phyloP scores from a whole-genome alignment of 768 basidiomycete species.

The Trametes villosa region DNA sequence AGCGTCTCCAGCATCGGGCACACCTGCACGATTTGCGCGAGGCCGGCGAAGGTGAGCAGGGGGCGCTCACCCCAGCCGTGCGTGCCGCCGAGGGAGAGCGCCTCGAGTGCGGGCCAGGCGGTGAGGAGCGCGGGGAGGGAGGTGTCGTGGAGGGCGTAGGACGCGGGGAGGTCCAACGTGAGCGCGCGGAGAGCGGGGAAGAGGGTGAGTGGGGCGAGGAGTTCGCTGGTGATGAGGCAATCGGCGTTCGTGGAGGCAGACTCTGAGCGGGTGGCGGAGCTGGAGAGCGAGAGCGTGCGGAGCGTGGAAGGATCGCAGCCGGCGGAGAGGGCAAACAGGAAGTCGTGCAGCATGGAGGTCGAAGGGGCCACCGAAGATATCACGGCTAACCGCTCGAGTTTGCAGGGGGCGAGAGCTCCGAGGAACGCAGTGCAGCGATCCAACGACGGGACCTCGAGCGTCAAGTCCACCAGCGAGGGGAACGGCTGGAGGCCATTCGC shows the following conservation, averaged over 20 bases:
- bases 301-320: neutral
- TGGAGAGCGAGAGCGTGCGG: neutral
- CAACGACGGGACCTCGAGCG: neutral
- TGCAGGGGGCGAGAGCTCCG: neutral
- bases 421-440: constrained; percentile 5
- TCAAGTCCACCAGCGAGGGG: constrained; percentile 1
- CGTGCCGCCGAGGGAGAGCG: constrained; percentile 2
- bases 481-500: neutral
- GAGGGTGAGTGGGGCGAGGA: neutral
- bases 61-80: constrained; percentile 9
- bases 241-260: neutral
- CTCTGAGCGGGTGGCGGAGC: neutral
- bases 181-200: constrained; percentile 3
- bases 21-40: neutral
- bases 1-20: constrained; percentile 3
- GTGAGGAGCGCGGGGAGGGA: neutral
- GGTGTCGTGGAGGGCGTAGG: neutral
- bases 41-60: constrained; percentile 6
- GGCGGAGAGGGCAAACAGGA: neutral
- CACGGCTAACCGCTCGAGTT: neutral
- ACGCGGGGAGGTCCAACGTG: neutral
- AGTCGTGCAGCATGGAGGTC: neutral
- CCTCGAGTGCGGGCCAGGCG: constrained; percentile 1
- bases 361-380: neutral
- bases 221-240: neutral